Evolutionary conservation across 306 rosid species (phyloP).

Genomic region (Pterocarpus macrocarpus): DNA sequence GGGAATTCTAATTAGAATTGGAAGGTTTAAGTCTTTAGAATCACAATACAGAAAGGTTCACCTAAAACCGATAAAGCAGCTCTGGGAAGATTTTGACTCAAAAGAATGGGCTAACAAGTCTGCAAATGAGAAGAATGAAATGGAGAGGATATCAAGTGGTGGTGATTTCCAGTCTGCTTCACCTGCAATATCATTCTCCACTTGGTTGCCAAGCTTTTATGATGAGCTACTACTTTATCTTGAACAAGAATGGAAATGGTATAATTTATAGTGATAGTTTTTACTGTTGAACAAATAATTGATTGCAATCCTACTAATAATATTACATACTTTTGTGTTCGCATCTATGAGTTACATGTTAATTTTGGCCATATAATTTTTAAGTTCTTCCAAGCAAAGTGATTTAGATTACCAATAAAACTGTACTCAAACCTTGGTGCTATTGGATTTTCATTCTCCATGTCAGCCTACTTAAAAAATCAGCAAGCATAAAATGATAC

Average conservation of each 20-base stretch:
- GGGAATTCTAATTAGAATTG: slow-evolving; percentile 92
- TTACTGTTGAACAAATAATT: slow-evolving; percentile 14
- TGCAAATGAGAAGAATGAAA: slow-evolving; percentile 68
- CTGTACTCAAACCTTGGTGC: slow-evolving; percentile 27
- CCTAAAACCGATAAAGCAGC: slow-evolving; percentile 86
- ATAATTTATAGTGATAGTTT: slow-evolving; percentile 41
- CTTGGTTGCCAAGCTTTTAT: slow-evolving; percentile 93
- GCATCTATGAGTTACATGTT: neutral
- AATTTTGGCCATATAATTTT: slow-evolving; percentile 12
- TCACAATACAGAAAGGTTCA: slow-evolving; percentile 91
- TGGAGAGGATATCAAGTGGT: slow-evolving; percentile 62
- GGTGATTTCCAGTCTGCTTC: slow-evolving; percentile 64
- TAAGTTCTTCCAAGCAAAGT: slow-evolving; percentile 30
- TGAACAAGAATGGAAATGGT: slow-evolving; percentile 99
- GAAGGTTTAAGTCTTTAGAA: slow-evolving; percentile 96
- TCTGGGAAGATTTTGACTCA: slow-evolving; percentile 90
- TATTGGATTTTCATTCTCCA: slow-evolving; percentile 23
- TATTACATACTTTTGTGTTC: neutral
- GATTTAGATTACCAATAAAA: slow-evolving; percentile 11
- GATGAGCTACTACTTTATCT: slow-evolving; percentile 96
- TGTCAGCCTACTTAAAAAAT: slow-evolving; percentile 18
- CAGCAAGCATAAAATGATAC: slow-evolving; percentile 38
- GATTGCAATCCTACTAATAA: slow-evolving; percentile 14
- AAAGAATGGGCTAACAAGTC: slow-evolving; percentile 67
- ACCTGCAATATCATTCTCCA: slow-evolving; percentile 68